Evolutionary conservation across 2,329 filamentous ascomycete genomes (phyloP), one percentile per base, ranked within the genome.

Genomic region (Metarhizium rileyi): DNA sequence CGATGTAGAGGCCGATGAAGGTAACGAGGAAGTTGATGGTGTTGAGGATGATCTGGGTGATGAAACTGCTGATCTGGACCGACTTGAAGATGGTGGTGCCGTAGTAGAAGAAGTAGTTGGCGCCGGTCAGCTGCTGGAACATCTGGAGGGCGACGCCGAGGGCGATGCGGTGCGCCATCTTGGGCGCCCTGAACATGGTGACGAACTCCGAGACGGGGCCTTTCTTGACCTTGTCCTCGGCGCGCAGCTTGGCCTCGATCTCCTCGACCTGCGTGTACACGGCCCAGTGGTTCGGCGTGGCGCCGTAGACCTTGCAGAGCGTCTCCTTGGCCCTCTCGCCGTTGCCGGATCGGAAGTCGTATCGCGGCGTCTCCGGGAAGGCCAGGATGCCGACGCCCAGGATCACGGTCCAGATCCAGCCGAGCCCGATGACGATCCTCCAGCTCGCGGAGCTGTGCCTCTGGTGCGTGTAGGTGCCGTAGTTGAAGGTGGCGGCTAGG

Each of bases 101-200:
- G 49, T 83, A 85, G 62, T 80, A 79, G 60, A 84, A 83, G 68
- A 80, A 83, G 63, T 79, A 84, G 58, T 84, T 84, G 27, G 80
- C 81, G 40, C 82, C 81, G 0, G 79, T 86, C 0, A 87, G 70
- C 57, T 87, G 84, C 62, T 87, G 83, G 30, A 84, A 76, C 59
- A 80, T 77, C 63, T 86, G 80, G 1, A 86, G 69, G 0, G 66
- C 58, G 48, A 84, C 72, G 22, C 83, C 82, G 1, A 86, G 69
- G 0, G 76, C 57, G 1, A 81, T 79, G 1, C 83, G 75, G 56
- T 84, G 84, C 0, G 73, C 62, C 76, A 86, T 85, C 3, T 78
- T 72, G 2, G 81, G 81, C 0, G 78, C 80, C 43, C 72, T 77
- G 57, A 86, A 82, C 68, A 86, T 83, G 54, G 78, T 75, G 40